Conservation (phyloP, 208 protist genomes). For the Tetramitus jugosus region DNA sequence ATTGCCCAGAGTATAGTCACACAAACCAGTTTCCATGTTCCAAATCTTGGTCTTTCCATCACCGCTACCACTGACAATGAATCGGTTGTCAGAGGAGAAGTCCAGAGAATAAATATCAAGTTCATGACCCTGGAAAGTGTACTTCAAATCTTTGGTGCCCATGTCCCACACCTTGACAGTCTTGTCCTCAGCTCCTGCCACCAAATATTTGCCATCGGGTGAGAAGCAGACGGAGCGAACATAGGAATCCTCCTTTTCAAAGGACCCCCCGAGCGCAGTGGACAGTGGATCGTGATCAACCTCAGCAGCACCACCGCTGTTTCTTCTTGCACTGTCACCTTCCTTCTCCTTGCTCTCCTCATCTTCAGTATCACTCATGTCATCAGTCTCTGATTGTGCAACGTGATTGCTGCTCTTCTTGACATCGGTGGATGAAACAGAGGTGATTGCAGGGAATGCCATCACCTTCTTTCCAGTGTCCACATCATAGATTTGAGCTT, state of each 20-base stretch:
- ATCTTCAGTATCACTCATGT: not conserved
- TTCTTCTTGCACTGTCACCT: not conserved
- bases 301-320: not conserved
- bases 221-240: slow-evolving; percentile 60
- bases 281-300: not conserved
- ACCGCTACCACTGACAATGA: slow-evolving; percentile 52
- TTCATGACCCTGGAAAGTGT: slow-evolving; percentile 43
- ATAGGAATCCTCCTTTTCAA: not conserved
- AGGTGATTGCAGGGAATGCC: not conserved
- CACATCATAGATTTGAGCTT: slow-evolving; percentile 1
- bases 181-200: slow-evolving; percentile 73
- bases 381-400: no score
- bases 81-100: slow-evolving; percentile 45
- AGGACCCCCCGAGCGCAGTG: not conserved
- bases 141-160: not conserved
- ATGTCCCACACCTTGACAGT: slow-evolving; percentile 64
- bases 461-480: slow-evolving; percentile 9
- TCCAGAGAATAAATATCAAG: slow-evolving; percentile 60
- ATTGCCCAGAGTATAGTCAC: slow-evolving; percentile 14
- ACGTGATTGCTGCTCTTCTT: no score
- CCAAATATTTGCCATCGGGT: slow-evolving; percentile 56
- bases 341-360: not conserved
- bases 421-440: no score
- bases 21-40: slow-evolving; percentile 39
- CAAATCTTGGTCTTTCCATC: slow-evolving; percentile 56